phyloP scores from a whole-genome alignment of 164 flowering plant species.

The Vitis rotundifolia region DNA sequence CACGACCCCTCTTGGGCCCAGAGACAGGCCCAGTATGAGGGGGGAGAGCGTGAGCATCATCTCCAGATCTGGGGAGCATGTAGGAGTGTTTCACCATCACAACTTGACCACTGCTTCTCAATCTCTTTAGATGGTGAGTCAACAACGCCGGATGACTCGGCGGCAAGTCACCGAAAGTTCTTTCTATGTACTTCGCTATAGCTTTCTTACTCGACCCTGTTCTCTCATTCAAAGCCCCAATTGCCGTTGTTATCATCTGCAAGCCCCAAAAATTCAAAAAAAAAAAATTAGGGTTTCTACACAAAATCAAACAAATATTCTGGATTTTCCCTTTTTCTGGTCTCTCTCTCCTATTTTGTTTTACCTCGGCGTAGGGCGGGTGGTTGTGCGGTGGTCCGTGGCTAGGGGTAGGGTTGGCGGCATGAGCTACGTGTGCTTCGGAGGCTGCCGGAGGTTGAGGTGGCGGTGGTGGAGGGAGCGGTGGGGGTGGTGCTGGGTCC shows the following conservation, averaged over 20 bases:
- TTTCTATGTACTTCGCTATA: conserved; percentile 57
- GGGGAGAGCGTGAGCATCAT: conserved; percentile 1
- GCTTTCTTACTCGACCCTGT: conserved; percentile 66
- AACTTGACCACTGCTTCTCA: conserved; percentile 49
- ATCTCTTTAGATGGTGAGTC: conserved; percentile 51
- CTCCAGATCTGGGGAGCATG: conserved; percentile 48
- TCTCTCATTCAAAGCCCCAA: conserved; percentile 46
- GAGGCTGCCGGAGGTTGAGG: neutral
- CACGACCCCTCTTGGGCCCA: conserved; percentile 38
- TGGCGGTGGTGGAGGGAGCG: neutral
- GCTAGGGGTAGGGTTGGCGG: conserved; percentile 18
- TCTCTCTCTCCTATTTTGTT: no score
- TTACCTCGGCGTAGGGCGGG: conserved; percentile 44
- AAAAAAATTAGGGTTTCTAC: conserved; percentile 7
- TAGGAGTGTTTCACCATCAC: conserved; percentile 64
- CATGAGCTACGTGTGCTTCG: conserved; percentile 10
- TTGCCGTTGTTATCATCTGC: conserved; percentile 68
- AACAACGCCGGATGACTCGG: conserved; percentile 50
- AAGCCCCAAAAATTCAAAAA: conserved; percentile 1
- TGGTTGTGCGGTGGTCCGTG: conserved; percentile 14
- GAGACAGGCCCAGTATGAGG: neutral
- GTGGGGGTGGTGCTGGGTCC: conserved; percentile 10
- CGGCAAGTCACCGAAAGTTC: conserved; percentile 45
- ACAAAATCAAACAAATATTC: neutral
- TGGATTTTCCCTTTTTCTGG: no score